Evolutionary conservation across 495 filamentous ascomycete species (phyloP).

Genomic region (Lasiosphaeriaceae sp.): DNA sequence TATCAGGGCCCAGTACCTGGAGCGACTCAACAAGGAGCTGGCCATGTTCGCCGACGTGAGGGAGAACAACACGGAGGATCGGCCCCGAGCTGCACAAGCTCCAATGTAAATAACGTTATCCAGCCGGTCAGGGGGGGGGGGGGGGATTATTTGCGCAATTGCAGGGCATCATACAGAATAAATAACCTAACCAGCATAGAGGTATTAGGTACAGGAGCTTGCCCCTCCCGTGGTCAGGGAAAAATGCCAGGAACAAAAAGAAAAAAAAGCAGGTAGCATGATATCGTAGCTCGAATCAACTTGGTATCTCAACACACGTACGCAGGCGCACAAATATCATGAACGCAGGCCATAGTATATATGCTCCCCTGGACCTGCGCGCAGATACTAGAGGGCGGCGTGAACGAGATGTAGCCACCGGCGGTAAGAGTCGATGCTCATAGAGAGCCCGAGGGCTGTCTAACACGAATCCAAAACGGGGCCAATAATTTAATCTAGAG

Average conservation of each 20-base stretch:
- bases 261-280: no score
- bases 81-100: conserved; percentile 2
- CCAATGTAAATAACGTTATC: no score
- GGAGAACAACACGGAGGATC: conserved; percentile 22
- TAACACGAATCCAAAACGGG: conserved; percentile 61
- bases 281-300: no score
- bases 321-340: no score
- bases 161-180: background rate
- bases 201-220: background rate
- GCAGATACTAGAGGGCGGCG: no score
- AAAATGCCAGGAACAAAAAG: no score
- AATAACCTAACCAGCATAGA: background rate
- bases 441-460: conserved; percentile 39
- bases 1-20: conserved; percentile 17
- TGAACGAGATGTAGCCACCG: conserved; percentile 56
- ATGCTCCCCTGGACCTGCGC: no score
- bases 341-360: no score
- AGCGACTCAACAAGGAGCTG: conserved; percentile 22
- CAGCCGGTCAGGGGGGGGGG: no score
- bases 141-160: background rate
- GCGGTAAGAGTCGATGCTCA: conserved; percentile 58
- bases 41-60: conserved; percentile 16
- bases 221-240: no score
- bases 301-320: no score
- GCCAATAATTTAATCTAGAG: conserved; percentile 51